phyloP scores from a whole-genome alignment of 257 asterid species.

The Ilex aquifolium region DNA sequence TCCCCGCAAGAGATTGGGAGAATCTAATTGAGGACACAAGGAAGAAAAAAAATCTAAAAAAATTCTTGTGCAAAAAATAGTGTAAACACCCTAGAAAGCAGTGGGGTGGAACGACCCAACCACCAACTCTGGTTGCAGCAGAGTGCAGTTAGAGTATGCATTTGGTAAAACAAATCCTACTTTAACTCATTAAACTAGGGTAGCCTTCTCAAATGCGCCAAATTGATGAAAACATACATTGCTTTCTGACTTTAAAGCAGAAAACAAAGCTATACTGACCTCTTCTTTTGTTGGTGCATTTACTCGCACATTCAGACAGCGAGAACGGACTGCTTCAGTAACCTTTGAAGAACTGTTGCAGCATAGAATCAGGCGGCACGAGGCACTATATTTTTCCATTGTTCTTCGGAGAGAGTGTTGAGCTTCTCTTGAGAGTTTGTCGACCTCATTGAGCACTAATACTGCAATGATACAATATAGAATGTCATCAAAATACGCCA shows the following conservation, averaged over 20 bases:
- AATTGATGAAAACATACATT: not conserved
- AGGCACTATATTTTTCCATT: slow-evolving; percentile 96
- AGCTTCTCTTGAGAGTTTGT: slow-evolving; percentile 97
- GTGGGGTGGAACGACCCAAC: too few species aligned
- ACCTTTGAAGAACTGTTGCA: slow-evolving; percentile 98
- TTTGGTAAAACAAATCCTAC: too few species aligned
- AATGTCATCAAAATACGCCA: slow-evolving; percentile 18
- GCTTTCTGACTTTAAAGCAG: not conserved
- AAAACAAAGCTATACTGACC: slow-evolving; percentile 36
- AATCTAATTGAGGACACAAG: too few species aligned
- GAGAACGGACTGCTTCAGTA: slow-evolving; percentile 95
- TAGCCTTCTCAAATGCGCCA: not conserved
- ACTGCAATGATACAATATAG: slow-evolving; percentile 39
- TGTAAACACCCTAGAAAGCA: too few species aligned
- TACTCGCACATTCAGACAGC: slow-evolving; percentile 89
- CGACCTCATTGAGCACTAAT: slow-evolving; percentile 90
- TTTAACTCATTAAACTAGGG: too few species aligned
- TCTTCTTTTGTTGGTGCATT: slow-evolving; percentile 76
- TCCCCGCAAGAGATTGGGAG: too few species aligned
- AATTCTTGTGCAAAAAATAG: too few species aligned
- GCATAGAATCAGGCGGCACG: slow-evolving; percentile 88
- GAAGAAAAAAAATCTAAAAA: too few species aligned
- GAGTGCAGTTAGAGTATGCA: too few species aligned
- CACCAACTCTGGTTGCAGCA: too few species aligned
- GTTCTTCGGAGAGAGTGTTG: slow-evolving; percentile 98